These are phyloP conservation scores for Fusarium keratoplasticum DNA, from an alignment of 2,329 filamentous ascomycete species.

Conservation along the genomic window DNA sequence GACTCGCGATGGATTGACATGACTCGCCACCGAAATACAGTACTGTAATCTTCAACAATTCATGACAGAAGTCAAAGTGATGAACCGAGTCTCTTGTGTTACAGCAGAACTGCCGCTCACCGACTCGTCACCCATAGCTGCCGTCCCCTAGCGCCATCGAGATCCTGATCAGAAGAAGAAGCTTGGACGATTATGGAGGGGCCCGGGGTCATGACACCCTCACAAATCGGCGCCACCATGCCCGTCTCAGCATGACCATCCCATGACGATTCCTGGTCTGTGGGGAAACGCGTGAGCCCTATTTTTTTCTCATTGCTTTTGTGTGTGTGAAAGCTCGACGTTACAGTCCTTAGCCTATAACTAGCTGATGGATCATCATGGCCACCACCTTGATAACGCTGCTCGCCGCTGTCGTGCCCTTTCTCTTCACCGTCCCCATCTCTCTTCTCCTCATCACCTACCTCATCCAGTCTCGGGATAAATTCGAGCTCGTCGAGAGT, in stretches of 20 bases:
- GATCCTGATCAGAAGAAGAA: slow-evolving; percentile 12
- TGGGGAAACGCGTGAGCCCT: slow-evolving; percentile 45
- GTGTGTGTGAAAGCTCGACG: not conserved
- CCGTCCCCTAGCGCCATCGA: slow-evolving; percentile 18
- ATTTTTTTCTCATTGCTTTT: not conserved
- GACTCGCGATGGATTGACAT: not conserved
- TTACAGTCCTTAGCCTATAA: not conserved
- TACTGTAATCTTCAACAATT: not conserved
- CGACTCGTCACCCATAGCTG: slow-evolving; percentile 31
- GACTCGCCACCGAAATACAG: not conserved
- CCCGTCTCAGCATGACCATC: slow-evolving; percentile 3
- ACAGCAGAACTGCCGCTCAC: slow-evolving; percentile 19
- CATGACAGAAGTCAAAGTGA: too few relatives aligned
- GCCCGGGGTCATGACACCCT: slow-evolving; percentile 30
- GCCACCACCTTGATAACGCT: slow-evolving; percentile 12
- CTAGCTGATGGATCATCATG: slow-evolving; percentile 4
- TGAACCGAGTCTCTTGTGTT: not conserved
- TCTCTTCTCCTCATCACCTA: slow-evolving; percentile 17
- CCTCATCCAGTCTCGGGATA: slow-evolving; percentile 16
- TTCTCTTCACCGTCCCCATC: slow-evolving; percentile 12
- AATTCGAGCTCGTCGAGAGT: slow-evolving; percentile 8
- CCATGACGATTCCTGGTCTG: slow-evolving; percentile 34
- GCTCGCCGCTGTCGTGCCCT: slow-evolving; percentile 10
- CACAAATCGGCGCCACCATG: not conserved
- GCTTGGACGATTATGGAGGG: not conserved